These are phyloP conservation scores for Coleophoma eucalyptorum DNA, from an alignment of 2,329 filamentous ascomycete genomes.

Conservation along the genomic window DNA sequence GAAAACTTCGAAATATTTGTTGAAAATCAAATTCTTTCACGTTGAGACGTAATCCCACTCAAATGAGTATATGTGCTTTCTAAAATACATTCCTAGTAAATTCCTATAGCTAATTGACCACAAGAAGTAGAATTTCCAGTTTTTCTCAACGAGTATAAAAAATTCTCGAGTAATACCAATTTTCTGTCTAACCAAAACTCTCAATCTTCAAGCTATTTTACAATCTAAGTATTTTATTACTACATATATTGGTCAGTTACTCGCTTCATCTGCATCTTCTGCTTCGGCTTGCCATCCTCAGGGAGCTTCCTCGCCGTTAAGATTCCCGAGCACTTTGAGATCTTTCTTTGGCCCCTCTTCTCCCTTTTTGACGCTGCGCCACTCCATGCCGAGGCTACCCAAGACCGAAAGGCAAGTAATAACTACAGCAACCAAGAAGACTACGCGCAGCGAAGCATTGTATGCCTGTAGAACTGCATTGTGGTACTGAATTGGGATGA, in stretches of 20 bases:
- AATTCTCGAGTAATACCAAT: background rate
- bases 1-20: too few species aligned
- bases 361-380: constrained; percentile 33
- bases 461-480: constrained; percentile 48
- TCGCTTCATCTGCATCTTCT: background rate
- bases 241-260: background rate
- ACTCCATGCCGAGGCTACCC: constrained; percentile 55
- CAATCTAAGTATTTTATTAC: background rate
- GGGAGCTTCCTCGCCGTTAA: background rate
- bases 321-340: background rate
- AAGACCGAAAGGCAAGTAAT: constrained; percentile 50
- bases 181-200: background rate
- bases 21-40: too few species aligned
- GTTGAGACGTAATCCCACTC: too few species aligned
- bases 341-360: background rate
- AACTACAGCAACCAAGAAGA: constrained; percentile 57
- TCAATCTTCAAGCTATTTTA: background rate
- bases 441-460: constrained; percentile 53
- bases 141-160: too few species aligned
- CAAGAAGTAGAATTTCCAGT: too few species aligned
- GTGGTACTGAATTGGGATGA: constrained; percentile 36
- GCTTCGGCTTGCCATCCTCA: background rate
- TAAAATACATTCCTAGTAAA: too few species aligned
- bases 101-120: too few species aligned
- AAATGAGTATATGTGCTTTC: too few species aligned